Evolutionary conservation across 1,284 basidiomycete species (phyloP).

Genomic region (Tilletia setariae): DNA sequence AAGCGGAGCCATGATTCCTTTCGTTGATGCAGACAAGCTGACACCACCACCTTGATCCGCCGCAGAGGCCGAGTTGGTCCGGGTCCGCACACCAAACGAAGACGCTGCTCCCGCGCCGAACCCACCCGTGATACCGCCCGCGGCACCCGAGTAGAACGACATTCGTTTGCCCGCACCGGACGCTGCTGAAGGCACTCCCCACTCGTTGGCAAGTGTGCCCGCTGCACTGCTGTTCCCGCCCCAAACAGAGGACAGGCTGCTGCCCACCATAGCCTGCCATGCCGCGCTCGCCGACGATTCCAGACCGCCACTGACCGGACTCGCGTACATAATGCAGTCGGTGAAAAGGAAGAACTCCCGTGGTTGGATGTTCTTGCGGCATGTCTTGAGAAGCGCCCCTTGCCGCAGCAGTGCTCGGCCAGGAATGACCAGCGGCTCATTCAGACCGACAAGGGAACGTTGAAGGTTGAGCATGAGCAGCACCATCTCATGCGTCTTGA

Average conservation of each 20-base stretch:
- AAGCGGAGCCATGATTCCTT: background rate
- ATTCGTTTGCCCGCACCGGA: no score
- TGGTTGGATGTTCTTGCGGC: conserved; percentile 49
- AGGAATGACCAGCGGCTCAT: conserved; percentile 47
- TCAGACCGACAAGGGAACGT: conserved; percentile 40
- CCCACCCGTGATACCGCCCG: background rate
- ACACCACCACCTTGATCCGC: background rate
- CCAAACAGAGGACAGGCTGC: background rate
- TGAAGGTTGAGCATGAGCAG: conserved; percentile 48
- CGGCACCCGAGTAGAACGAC: no score
- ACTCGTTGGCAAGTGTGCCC: no score
- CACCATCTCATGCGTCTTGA: conserved; percentile 51
- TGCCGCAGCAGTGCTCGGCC: conserved; percentile 45
- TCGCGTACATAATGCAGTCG: conserved; percentile 50
- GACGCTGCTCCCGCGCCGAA: background rate
- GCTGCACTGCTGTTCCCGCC: background rate
- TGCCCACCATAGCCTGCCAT: conserved; percentile 28
- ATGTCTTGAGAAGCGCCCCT: conserved; percentile 49
- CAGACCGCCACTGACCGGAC: conserved; percentile 36
- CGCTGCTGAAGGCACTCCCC: no score
- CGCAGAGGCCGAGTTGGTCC: conserved; percentile 7
- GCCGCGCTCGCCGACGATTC: conserved; percentile 38
- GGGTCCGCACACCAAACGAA: background rate
- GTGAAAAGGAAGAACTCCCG: conserved; percentile 52
- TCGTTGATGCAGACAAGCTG: background rate